phyloP scores from a whole-genome alignment of 305 asterid genomes.

The Striga hermonthica region DNA sequence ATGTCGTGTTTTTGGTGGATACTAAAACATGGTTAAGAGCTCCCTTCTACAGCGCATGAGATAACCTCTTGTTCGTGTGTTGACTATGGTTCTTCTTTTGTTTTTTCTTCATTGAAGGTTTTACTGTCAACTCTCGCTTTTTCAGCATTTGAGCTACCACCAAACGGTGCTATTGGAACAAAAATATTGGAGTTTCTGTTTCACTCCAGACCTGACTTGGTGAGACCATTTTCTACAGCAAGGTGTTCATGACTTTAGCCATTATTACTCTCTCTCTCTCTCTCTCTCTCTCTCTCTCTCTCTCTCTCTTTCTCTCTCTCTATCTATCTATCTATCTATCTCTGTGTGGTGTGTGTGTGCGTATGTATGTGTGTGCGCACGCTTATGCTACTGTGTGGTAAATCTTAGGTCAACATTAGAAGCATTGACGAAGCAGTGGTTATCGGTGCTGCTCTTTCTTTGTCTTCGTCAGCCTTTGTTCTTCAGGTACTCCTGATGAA shows the following conservation, averaged over 20 bases:
- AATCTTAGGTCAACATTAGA: conserved; percentile 87
- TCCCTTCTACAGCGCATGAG: conserved; percentile 11
- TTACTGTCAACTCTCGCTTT: conserved; percentile 87
- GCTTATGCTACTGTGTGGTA: conserved; percentile 4
- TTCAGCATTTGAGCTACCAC: conserved; percentile 96
- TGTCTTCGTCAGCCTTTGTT: conserved; percentile 97
- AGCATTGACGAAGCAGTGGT: conserved; percentile 97
- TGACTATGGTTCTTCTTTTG: conserved; percentile 29
- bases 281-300: too few relatives aligned
- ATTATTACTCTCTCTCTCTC: too few relatives aligned
- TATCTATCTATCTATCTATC: too few relatives aligned
- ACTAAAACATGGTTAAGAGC: background rate
- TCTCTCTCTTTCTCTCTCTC: too few relatives aligned
- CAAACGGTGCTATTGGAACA: conserved; percentile 89
- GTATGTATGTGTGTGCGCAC: too few relatives aligned
- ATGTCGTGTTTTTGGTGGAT: background rate
- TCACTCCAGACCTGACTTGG: conserved; percentile 96
- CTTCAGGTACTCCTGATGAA: conserved; percentile 64
- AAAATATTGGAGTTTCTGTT: conserved; percentile 80
- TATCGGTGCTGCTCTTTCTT: conserved; percentile 95
- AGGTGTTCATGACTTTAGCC: background rate
- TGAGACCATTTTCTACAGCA: conserved; percentile 38
- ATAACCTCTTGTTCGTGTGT: conserved; percentile 25
- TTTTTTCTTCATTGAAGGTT: conserved; percentile 60
- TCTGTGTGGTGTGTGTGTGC: too few relatives aligned